Evolutionary conservation across 208 protist genomes (phyloP).

Genomic region (Trypanosoma melophagium): DNA sequence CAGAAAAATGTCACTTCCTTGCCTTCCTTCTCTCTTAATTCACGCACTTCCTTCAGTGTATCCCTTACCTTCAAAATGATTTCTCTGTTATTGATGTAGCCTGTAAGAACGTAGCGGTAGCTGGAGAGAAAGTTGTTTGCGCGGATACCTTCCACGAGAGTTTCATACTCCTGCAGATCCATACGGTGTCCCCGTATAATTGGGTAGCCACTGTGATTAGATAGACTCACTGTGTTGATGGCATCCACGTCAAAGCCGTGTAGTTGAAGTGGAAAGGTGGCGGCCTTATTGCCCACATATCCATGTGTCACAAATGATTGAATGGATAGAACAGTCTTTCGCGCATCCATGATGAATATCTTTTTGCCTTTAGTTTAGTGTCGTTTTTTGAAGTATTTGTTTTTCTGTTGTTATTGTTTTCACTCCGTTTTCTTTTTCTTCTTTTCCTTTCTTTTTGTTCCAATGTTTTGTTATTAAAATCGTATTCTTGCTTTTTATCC

Average conservation of each 20-base stretch:
- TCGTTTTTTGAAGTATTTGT: conserved; percentile 12
- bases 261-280: conserved; percentile 93
- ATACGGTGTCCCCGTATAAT: conserved; percentile 89
- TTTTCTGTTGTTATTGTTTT: neutral
- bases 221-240: conserved; percentile 94
- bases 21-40: conserved; percentile 37
- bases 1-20: conserved; percentile 78
- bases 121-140: conserved; percentile 76
- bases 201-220: conserved; percentile 94
- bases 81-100: conserved; percentile 92
- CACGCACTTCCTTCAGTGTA: conserved; percentile 66
- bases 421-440: too few relatives aligned
- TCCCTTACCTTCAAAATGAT: conserved; percentile 66
- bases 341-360: conserved; percentile 5
- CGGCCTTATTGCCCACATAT: conserved; percentile 96
- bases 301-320: conserved; percentile 96
- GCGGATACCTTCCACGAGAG: conserved; percentile 83
- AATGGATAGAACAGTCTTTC: conserved; percentile 89
- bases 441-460: too few relatives aligned
- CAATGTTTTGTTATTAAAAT: too few relatives aligned
- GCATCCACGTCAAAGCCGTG: conserved; percentile 94
- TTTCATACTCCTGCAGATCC: conserved; percentile 69
- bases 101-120: conserved; percentile 92
- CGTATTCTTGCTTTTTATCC: too few relatives aligned
- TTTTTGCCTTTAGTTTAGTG: too few relatives aligned